These are phyloP conservation scores for Bauhinia variegata DNA, from an alignment of 306 rosid genomes.

Conservation along the genomic window DNA sequence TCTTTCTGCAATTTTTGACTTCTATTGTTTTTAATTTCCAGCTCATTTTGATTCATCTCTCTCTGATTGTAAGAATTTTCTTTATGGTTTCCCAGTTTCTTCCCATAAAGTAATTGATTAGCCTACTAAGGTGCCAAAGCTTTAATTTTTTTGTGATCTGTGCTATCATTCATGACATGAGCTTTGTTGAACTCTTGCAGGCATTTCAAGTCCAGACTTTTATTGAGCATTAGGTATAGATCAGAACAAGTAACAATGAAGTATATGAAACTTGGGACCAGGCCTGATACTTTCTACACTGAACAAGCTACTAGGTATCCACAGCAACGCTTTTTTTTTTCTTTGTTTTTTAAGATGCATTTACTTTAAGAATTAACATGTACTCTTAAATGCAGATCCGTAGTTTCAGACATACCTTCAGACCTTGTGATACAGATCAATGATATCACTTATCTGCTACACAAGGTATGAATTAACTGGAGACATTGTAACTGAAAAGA, in stretches of 20 bases:
- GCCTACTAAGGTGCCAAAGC: neutral
- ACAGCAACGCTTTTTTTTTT: neutral
- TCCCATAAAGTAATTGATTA: neutral
- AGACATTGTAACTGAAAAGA: slow-evolving; percentile 4
- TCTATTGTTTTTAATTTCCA: neutral
- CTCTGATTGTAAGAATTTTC: neutral
- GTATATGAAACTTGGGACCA: slow-evolving; percentile 97
- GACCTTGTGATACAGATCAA: slow-evolving; percentile 74
- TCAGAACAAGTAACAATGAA: slow-evolving; percentile 58
- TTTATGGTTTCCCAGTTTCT: neutral
- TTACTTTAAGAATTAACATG: slow-evolving; percentile 27
- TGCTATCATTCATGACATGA: slow-evolving; percentile 8
- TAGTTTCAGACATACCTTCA: slow-evolving; percentile 64
- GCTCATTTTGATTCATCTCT: neutral
- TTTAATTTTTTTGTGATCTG: slow-evolving; percentile 27
- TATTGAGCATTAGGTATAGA: slow-evolving; percentile 35
- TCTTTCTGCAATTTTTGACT: slow-evolving; percentile 18
- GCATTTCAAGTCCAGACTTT: slow-evolving; percentile 42
- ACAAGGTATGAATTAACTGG: slow-evolving; percentile 61
- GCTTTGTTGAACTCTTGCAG: slow-evolving; percentile 39
- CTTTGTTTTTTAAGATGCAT: neutral
- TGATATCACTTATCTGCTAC: slow-evolving; percentile 66
- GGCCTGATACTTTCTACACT: slow-evolving; percentile 83
- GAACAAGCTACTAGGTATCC: slow-evolving; percentile 90
- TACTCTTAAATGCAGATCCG: slow-evolving; percentile 58